A percentile compares a stretch with the other conserved stretches of the same genome.
These are phyloP conservation scores for Paracamarosporium sp. DNA, from an alignment of 2,329 filamentous ascomycete species.

Conservation along the genomic window DNA sequence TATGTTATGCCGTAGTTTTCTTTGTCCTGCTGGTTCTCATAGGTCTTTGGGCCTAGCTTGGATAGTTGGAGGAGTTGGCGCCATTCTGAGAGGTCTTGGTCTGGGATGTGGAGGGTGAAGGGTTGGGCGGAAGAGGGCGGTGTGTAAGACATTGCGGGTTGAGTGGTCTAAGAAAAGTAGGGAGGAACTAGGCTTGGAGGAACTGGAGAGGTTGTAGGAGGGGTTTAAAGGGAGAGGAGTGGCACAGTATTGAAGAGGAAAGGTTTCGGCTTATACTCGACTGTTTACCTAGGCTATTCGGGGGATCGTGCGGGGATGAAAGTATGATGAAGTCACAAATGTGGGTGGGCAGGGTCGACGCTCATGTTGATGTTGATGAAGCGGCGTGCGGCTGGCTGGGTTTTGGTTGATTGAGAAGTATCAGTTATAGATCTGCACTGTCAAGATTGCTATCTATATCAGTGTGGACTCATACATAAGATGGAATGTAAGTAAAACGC, in stretches of 20 bases:
- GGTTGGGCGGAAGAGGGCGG: slow-evolving; percentile 36
- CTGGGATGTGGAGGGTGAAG: slow-evolving; percentile 41
- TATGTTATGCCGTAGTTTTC: slow-evolving; percentile 36
- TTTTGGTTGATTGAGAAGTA: too few species aligned
- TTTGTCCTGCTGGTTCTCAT: slow-evolving; percentile 34
- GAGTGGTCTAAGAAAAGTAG: not conserved
- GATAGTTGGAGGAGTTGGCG: slow-evolving; percentile 45
- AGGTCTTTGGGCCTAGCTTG: slow-evolving; percentile 40
- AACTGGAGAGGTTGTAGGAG: not conserved
- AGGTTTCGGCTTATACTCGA: too few species aligned
- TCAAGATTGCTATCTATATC: too few species aligned
- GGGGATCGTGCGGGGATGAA: not conserved
- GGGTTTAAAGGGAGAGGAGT: not conserved
- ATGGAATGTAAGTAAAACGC: not conserved
- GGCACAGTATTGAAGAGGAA: not conserved
- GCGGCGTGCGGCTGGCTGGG: not conserved
- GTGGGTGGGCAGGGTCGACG: not conserved
- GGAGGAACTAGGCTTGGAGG: too few species aligned
- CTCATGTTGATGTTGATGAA: not conserved
- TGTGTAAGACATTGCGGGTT: slow-evolving; percentile 38
- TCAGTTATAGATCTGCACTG: too few species aligned
- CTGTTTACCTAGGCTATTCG: not conserved
- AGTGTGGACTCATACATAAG: too few species aligned
- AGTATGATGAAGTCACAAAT: not conserved
- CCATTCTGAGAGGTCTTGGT: slow-evolving; percentile 42